Evolutionary conservation across 2,329 filamentous ascomycete species (phyloP), one percentile per base, ranked within the genome.

Genomic region (Fonsecaea pugnacius): DNA sequence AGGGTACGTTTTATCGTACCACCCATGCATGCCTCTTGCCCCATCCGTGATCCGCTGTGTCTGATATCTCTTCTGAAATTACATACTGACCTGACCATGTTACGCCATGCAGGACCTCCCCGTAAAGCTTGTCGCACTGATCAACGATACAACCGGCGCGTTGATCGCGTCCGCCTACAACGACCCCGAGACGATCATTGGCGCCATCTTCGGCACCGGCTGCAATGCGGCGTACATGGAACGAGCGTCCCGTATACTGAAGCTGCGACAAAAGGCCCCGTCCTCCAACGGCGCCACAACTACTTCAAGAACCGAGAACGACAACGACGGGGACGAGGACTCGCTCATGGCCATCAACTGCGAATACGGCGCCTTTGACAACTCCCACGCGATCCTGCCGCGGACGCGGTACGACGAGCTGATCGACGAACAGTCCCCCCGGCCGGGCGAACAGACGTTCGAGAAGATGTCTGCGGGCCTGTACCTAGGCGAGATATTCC

Each of bases 401-500:
- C 86, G 88, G 60, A 96, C 92, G 33, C 85, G 85, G 62, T 97
- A 95, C 78, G 94, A 98, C 76, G 82, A 91, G 66, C 86, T 88
- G 70, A 91, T 98, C 73, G 94, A 97, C 81, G 87, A 91, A 71
- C 90, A 95, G 73, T 97, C 93, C 21, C 93, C 94, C 40, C 90
- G 93, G 21, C 93, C 93, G 3, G 93, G 92, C 57, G 92, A 97
- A 79, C 93, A 98, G 80, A 88, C 91, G 1, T 97, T 96, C 71
- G 93, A 98, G 81, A 97, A 98, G 83, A 96, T 96, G 91, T 93
- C 96, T 74, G 92, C 94, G 2, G 93, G 94, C 68, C 84, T 96
- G 55, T 98, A 97, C 76, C 86, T 97, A 1, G 94, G 93, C 69
- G 93, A 98, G 78, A 90, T 97, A 73, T 95, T 96, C 85, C 91